phyloP scores from a whole-genome alignment of 345 rosid genomes.

The Eucalyptus decipiens region DNA sequence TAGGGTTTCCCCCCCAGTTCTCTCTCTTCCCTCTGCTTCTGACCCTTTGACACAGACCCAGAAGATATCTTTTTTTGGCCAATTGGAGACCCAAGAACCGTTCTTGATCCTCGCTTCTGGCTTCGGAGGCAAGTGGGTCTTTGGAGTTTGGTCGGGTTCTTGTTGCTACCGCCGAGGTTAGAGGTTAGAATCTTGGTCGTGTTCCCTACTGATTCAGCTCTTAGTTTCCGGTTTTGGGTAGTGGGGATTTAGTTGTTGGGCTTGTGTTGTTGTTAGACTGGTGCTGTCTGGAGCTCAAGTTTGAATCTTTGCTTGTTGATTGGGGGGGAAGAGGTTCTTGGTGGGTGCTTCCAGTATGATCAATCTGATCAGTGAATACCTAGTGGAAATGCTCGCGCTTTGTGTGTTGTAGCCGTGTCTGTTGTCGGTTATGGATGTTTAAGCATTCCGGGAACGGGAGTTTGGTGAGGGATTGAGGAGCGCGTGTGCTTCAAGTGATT shows the following conservation, averaged over 20 bases:
- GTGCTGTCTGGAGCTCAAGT: not conserved
- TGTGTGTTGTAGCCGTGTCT: not conserved
- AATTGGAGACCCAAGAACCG: not conserved
- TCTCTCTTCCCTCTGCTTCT: not conserved
- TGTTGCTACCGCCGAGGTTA: not conserved
- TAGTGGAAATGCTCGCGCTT: not conserved
- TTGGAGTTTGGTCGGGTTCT: not conserved
- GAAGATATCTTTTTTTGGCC: not conserved
- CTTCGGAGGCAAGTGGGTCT: not conserved
- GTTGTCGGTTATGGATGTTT: not conserved
- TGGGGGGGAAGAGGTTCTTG: not conserved
- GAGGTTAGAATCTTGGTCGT: not conserved
- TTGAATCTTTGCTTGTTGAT: not conserved
- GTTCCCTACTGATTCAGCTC: not conserved
- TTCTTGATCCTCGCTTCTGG: not conserved
- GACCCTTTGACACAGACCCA: not conserved
- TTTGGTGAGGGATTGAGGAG: not conserved
- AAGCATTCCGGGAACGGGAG: not conserved
- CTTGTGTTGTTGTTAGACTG: not conserved
- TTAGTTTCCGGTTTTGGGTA: not conserved
- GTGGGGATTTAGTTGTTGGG: not conserved
- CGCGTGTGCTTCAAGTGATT: not conserved
- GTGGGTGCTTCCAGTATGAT: not conserved
- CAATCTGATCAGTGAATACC: not conserved
- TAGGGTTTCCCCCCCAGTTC: not conserved